Evolutionary conservation across 2,329 filamentous ascomycete species (phyloP).

Genomic region (Sarocladium kiliense): DNA sequence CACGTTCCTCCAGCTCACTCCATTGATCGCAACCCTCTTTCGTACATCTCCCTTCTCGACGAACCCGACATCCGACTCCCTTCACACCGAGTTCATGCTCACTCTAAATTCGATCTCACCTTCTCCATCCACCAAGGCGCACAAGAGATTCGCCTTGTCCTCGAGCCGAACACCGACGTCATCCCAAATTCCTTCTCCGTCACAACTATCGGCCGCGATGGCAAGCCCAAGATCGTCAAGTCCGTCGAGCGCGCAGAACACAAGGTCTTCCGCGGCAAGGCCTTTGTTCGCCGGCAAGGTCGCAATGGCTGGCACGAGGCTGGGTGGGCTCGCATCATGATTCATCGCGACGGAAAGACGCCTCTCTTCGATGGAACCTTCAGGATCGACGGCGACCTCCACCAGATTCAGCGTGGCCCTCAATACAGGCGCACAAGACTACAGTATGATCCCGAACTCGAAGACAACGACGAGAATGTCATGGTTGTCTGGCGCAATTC

Average conservation of each 20-base stretch:
- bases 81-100: conserved; percentile 71
- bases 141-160: conserved; percentile 68
- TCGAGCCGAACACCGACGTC: conserved; percentile 90
- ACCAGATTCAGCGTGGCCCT: conserved; percentile 75
- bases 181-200: conserved; percentile 71
- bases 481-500: conserved; percentile 94
- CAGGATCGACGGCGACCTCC: conserved; percentile 71
- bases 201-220: conserved; percentile 67
- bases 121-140: conserved; percentile 67
- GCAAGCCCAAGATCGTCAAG: conserved; percentile 61
- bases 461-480: conserved; percentile 54
- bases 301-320: conserved; percentile 67
- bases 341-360: conserved; percentile 68
- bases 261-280: conserved; percentile 76
- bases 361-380: conserved; percentile 92
- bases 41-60: conserved; percentile 66
- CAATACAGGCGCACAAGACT: conserved; percentile 72
- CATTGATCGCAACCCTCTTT: conserved; percentile 69
- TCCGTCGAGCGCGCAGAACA: conserved; percentile 67
- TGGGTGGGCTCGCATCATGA: conserved; percentile 80
- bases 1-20: conserved; percentile 54
- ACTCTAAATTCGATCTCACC: conserved; percentile 78
- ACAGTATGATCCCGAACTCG: conserved; percentile 62
- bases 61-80: conserved; percentile 73
- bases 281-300: conserved; percentile 61